Evolutionary conservation across 1,139 yeast genomes (phyloP).

Genomic region (Magnusiomyces clavatus): DNA sequence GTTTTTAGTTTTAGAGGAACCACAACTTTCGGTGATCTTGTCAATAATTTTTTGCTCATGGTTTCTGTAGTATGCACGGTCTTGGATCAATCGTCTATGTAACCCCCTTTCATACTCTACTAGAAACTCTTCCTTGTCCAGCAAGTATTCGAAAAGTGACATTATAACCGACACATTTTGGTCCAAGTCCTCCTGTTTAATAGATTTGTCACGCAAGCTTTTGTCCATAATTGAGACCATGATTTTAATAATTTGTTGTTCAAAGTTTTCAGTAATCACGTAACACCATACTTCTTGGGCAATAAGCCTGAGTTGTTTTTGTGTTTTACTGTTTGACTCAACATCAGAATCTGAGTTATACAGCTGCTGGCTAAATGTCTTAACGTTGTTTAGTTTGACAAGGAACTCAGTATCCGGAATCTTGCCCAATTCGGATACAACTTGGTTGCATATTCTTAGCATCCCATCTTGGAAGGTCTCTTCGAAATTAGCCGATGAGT

Average conservation of each 20-base stretch:
- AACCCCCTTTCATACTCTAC: slow-evolving; percentile 31
- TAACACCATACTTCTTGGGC: not conserved
- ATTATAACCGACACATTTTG: not conserved
- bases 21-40: slow-evolving; percentile 29
- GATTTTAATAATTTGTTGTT: not conserved
- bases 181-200: not conserved
- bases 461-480: not conserved
- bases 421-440: not conserved
- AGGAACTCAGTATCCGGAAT: not conserved
- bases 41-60: slow-evolving; percentile 27
- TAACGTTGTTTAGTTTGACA: not conserved
- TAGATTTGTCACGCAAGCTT: not conserved
- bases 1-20: slow-evolving; percentile 26
- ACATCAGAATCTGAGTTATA: not conserved
- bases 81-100: slow-evolving; percentile 31
- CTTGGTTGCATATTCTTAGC: not conserved
- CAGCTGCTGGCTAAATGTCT: not conserved
- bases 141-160: not conserved
- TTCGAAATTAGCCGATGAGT: not conserved
- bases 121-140: not conserved
- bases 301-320: not conserved
- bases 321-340: not conserved
- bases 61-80: slow-evolving; percentile 23
- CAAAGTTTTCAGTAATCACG: not conserved
- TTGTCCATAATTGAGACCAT: not conserved